Base-by-base conservation (phyloP, 2,329 filamentous ascomycete genomes). In the Chaetomiaceae sp. region DNA sequence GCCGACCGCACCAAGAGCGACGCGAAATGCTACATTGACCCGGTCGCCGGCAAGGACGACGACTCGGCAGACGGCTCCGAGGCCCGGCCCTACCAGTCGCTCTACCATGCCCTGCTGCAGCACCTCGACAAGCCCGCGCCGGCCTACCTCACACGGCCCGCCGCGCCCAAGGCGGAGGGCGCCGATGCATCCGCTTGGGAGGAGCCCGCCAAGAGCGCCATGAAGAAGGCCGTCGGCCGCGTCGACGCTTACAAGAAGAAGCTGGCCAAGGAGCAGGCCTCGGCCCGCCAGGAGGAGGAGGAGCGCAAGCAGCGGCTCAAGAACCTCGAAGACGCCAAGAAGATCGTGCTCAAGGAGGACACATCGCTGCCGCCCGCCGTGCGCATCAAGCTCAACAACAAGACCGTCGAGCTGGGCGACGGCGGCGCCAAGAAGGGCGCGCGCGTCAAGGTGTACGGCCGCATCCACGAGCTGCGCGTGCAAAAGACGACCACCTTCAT, bases 401-500 rank as follows among this genome's bases (percentile, higher is more conserved):
- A 80, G 63, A 76, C 83, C 61, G 70, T 83, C 24, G 68, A 75
- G 57, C 67, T 83, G 57, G 73, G 81, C 46, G 52, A 53, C 67
- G 71, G 80, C 17, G 26, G 26, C 33, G 26, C 15, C 27, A 54
- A 51, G 48, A 78, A 79, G 65, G 88, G 86, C 53, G 83, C 83
- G 35, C 77, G 88, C 44, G 86, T 95, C 48, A 81, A 83, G 57
- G 86, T 95, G 18, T 78, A 83, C 54, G 90, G 90, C 45, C 79
- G 89, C 56, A 87, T 95, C 45, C 88, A 95, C 68, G 80, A 87
- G 49, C 71, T 90, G 65, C 79, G 88, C 51, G 75, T 78, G 51
- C 90, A 95, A 69, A 93, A 91, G 68, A 83, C 87, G 61, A 79
- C 88, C 54, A 83, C 88, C 46, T 96, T 95, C 68, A 75, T 95